Evolutionary conservation across 768 basidiomycete genomes (phyloP), one percentile per base, ranked within the genome.

Genomic region (Leccinellum luteum): DNA sequence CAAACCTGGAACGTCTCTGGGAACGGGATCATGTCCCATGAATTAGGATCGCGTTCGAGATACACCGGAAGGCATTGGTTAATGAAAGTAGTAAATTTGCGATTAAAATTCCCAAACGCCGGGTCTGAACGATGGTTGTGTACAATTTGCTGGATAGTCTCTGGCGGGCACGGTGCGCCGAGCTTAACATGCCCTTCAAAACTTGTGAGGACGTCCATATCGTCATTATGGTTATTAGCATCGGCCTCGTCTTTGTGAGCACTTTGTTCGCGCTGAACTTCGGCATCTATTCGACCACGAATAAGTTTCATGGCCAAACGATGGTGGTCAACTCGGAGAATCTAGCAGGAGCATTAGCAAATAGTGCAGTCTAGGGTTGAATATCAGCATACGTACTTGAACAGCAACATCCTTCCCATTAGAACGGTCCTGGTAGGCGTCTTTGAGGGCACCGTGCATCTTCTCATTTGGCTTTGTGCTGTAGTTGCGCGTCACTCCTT

Each of bases 381-480:
- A 28, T 28, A 28, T 28, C 28, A 28, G 28, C 28, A 28, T 48
- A 48, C 7, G 14, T 50, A 50, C 31, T 9, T 50, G 49, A 13
- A 13, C n/a, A 7, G n/a, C 21, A 12, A 50, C 9, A 9, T 31
- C 21, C 15, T 50, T 50, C 5, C 49, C 49, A 34, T 50, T 51
- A 13, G 32, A 51, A 2, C 12, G 13, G 30, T 34, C 21, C 13
- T 3, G 3, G 49, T 51, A 51, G 21, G 31, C 21, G 8, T 14
- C n/a, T 9, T 34, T 51, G 14, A 50, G 49, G 4, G 49, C 21
- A 3, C 32, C 32, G 6, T 51, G 32, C 32, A 51, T 49, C 35
- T 35, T 35, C 35, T 78, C 74, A 54, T 72, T 74, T 0, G 64
- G 65, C 48, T 66, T 63, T 1, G 73, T 75, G 30, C 69, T 75